Percentiles rank a stretch among this genome's conserved stretches.
Evolutionary conservation across 768 basidiomycete genomes (phyloP).

Genomic region (Pisolithus orientalis): DNA sequence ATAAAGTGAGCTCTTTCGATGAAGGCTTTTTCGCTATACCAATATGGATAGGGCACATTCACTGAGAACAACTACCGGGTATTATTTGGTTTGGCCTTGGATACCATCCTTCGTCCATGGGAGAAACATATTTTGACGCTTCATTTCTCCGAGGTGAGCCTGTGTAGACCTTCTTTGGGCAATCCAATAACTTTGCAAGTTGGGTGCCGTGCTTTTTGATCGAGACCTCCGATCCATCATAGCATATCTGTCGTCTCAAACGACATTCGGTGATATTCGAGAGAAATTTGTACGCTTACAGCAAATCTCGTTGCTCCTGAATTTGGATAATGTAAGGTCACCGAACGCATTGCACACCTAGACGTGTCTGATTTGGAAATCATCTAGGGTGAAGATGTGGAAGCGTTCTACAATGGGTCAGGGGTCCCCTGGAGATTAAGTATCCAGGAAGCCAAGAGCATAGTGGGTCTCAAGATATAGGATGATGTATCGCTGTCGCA

Average conservation of each 20-base stretch:
- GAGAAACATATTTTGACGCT: constrained; percentile 80
- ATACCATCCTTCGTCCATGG: constrained; percentile 90
- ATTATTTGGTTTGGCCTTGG: constrained; percentile 81
- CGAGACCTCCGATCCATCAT: constrained; percentile 82
- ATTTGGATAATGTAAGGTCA: constrained; percentile 62
- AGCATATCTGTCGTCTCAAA: constrained; percentile 81
- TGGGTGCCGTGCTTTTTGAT: constrained; percentile 95
- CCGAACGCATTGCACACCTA: neutral
- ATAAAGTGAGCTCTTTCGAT: constrained; percentile 51
- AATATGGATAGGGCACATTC: constrained; percentile 59
- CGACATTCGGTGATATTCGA: constrained; percentile 81
- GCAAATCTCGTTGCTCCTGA: constrained; percentile 88
- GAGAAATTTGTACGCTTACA: constrained; percentile 91
- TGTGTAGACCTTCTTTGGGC: neutral
- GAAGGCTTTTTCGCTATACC: neutral
- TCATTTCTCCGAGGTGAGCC: constrained; percentile 79
- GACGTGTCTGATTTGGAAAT: constrained; percentile 4
- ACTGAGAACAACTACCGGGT: constrained; percentile 84
- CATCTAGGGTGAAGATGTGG: constrained; percentile 83
- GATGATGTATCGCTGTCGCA: neutral
- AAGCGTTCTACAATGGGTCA: constrained; percentile 90
- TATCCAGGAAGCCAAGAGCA: constrained; percentile 66
- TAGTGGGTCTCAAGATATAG: constrained; percentile 48
- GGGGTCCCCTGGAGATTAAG: constrained; percentile 87
- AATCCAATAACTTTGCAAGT: constrained; percentile 37